Evolutionary conservation across 1,284 basidiomycete genomes (phyloP), one percentile per base, ranked within the genome.

Genomic region (Fomes fomentarius): DNA sequence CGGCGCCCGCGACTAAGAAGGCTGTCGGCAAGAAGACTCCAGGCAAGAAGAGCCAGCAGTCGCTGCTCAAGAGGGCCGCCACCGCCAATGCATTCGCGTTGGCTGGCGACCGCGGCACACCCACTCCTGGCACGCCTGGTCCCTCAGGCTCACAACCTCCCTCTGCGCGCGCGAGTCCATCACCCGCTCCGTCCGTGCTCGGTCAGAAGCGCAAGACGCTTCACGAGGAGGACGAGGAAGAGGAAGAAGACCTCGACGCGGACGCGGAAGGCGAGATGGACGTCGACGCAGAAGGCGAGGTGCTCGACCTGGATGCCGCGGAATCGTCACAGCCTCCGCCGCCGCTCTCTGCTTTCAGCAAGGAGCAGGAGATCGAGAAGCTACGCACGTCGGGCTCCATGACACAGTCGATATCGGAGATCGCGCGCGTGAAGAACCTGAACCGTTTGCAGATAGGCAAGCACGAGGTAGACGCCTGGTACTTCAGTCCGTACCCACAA

Each of bases 291-390:
- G 79, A 78, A 48, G 80, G 79, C 67, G 73, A 75, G 28, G 68
- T 70, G n/a, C 66, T 78, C 28, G 78, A 77, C 54, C 64, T 75
- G 17, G 71, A 71, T 47, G 74, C 69, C 56, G 67, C 60, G 10
- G 65, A 69, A 24, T 60, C 70, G 3, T 62, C 71, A 8, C 73
- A 76, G 57, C 72, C 79, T 0, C 78, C 78, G 2, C 77, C 78
- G 25, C 76, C 78, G 24, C 65, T 72, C 22, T 78, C 82, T 52
- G 70, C 77, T 52, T 91, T 93, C 68, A 97, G 93, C 72, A 99
- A 99, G 73, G 93, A 97, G 72, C 91, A 97, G 71, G 97, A 99
- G 73, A 98, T 99, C 63, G 96, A 99, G 76, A 98, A 98, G 74
- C 83, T 99, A 15, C 88, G 97, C 31, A 98, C 96, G 15, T 94